Percentiles rank a stretch among this genome's conserved stretches.
Conservation (phyloP, 345 rosid species). For the Hibiscus tridactylites region DNA sequence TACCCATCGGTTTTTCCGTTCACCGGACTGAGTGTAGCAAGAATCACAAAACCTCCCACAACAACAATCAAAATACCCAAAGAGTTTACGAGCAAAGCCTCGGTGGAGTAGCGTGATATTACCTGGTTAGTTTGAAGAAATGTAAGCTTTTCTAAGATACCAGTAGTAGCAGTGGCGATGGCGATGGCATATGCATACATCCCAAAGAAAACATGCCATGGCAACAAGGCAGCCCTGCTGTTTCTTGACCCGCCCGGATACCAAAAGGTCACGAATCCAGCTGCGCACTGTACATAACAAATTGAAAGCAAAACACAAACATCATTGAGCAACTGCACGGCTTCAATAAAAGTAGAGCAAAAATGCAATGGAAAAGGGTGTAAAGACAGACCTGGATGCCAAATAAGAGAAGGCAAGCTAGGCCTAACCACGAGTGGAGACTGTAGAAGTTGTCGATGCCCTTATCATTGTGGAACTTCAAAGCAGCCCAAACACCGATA, state of each 20-base stretch:
- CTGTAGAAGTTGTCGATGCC: constrained; percentile 95
- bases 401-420: constrained; percentile 69
- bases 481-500: constrained; percentile 80
- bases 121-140: constrained; percentile 71
- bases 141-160: constrained; percentile 70
- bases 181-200: constrained; percentile 67
- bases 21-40: constrained; percentile 50
- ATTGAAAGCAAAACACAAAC: constrained; percentile 4
- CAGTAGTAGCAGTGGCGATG: constrained; percentile 54
- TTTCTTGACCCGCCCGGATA: constrained; percentile 88
- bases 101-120: constrained; percentile 56
- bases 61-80: constrained; percentile 57
- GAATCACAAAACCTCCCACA: constrained; percentile 72
- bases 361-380: not conserved
- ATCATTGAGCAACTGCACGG: not conserved
- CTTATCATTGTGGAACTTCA: constrained; percentile 84
- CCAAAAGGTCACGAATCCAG: constrained; percentile 79
- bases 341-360: not conserved
- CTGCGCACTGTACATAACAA: constrained; percentile 51
- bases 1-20: constrained; percentile 33
- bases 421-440: constrained; percentile 92
- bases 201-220: constrained; percentile 94
- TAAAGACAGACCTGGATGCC: constrained; percentile 51
- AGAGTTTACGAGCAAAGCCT: constrained; percentile 74
- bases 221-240: constrained; percentile 50